Conservation (phyloP, 108 stramenopile genomes). For the Nitzschia sp. region DNA sequence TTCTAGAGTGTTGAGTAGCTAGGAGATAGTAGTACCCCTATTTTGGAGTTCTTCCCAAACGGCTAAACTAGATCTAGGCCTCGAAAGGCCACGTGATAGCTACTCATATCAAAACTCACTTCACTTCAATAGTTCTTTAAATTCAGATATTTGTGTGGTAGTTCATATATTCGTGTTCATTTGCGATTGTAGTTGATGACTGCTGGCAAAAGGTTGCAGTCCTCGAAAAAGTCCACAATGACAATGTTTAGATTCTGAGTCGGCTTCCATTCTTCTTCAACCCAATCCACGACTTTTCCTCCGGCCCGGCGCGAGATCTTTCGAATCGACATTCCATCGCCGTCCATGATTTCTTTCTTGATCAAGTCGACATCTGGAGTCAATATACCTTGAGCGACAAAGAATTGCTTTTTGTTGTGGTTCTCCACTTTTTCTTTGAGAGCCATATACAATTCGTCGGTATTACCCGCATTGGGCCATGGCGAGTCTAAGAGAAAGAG, state of each 20-base stretch:
- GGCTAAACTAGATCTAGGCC: too few relatives aligned
- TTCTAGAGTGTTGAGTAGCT: background rate
- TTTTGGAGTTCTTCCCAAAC: too few relatives aligned
- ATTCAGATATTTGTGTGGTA: background rate
- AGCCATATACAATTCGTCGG: slow-evolving; percentile 15
- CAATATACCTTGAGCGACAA: slow-evolving; percentile 39
- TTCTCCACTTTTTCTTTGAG: slow-evolving; percentile 21
- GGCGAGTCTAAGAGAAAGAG: slow-evolving; percentile 5
- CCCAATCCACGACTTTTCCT: slow-evolving; percentile 32
- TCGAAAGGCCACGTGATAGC: too few relatives aligned
- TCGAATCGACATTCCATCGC: slow-evolving; percentile 21
- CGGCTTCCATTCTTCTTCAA: slow-evolving; percentile 37
- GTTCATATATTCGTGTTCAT: background rate
- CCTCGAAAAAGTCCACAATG: slow-evolving; percentile 39
- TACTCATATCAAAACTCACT: too few relatives aligned
- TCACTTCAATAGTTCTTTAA: too few relatives aligned
- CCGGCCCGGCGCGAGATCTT: slow-evolving; percentile 10
- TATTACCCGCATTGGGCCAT: slow-evolving; percentile 34
- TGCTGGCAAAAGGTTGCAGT: slow-evolving; percentile 27
- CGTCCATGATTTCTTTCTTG: slow-evolving; percentile 29
- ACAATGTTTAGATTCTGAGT: slow-evolving; percentile 24
- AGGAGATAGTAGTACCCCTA: too few relatives aligned
- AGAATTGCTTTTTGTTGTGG: slow-evolving; percentile 22
- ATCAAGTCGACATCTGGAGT: slow-evolving; percentile 41
- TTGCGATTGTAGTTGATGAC: slow-evolving; percentile 33